Conservation (phyloP, 2,329 filamentous ascomycete genomes). For the Apiospora marii region DNA sequence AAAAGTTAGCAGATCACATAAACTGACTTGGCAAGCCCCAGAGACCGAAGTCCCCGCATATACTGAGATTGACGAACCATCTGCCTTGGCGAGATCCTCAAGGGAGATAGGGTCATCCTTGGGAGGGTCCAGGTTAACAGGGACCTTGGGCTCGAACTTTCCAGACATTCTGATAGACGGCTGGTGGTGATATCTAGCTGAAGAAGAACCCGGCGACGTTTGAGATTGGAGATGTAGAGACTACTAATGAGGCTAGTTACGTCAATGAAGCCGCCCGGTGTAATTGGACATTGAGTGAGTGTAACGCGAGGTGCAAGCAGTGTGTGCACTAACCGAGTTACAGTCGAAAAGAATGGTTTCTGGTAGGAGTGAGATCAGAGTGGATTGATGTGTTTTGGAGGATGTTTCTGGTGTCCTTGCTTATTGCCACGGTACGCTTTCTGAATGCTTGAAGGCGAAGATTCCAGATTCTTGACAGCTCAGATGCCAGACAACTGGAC, state of each 20-base stretch:
- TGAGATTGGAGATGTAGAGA: not conserved
- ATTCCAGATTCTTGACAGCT: not conserved
- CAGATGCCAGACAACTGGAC: conserved; percentile 6
- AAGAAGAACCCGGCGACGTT: not conserved
- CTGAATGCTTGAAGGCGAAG: not conserved
- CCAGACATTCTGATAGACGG: conserved; percentile 56
- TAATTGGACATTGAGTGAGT: not conserved
- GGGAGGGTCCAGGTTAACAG: conserved; percentile 80
- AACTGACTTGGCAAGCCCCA: not conserved
- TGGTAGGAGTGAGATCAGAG: not conserved
- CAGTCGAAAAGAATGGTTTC: not conserved
- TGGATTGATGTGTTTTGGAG: not conserved
- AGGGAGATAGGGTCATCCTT: conserved; percentile 87
- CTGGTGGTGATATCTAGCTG: not conserved
- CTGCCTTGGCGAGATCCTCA: conserved; percentile 80
- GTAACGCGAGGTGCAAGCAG: not conserved
- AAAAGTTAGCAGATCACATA: not conserved
- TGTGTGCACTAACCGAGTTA: not conserved
- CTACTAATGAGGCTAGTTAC: not conserved
- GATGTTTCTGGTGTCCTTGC: not conserved
- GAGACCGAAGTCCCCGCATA: not conserved
- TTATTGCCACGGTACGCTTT: not conserved
- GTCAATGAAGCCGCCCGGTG: conserved; percentile 15
- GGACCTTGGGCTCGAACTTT: conserved; percentile 80
- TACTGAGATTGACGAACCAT: conserved; percentile 68